phyloP scores from a whole-genome alignment of 768 basidiomycete genomes.

The Boletus speciosus region DNA sequence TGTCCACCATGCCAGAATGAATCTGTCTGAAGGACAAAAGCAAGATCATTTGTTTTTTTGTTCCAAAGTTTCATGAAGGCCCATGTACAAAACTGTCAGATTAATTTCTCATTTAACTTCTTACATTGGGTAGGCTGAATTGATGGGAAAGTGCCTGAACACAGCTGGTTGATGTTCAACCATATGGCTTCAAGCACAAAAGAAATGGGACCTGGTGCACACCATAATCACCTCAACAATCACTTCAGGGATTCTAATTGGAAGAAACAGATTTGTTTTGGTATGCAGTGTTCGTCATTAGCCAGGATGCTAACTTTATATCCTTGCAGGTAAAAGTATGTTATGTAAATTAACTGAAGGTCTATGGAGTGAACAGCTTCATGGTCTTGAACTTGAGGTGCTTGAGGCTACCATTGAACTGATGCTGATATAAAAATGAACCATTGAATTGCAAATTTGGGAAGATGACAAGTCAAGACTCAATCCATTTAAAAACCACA shows the following conservation, averaged over 20 bases:
- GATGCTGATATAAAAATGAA: neutral
- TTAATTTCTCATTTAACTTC: too few species aligned
- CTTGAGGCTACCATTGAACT: neutral
- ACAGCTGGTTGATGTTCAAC: too few species aligned
- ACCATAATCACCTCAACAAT: neutral
- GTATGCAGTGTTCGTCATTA: neutral
- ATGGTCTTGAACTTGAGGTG: neutral
- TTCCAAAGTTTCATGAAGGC: neutral
- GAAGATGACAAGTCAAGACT: neutral
- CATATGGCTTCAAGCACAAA: neutral
- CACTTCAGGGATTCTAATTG: neutral
- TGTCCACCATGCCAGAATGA: neutral
- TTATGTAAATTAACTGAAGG: neutral
- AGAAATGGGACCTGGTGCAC: too few species aligned
- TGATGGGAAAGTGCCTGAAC: too few species aligned
- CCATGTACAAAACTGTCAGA: neutral
- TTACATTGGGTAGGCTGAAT: too few species aligned
- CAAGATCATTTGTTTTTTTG: neutral
- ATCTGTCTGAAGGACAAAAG: neutral
- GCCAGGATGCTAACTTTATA: too few species aligned
- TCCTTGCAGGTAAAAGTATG: neutral
- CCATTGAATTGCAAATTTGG: neutral
- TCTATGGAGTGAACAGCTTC: neutral
- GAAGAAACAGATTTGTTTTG: neutral
- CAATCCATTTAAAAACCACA: neutral